phyloP scores from a whole-genome alignment of 805 yeast species.

The Jamesozyma rosinii region DNA sequence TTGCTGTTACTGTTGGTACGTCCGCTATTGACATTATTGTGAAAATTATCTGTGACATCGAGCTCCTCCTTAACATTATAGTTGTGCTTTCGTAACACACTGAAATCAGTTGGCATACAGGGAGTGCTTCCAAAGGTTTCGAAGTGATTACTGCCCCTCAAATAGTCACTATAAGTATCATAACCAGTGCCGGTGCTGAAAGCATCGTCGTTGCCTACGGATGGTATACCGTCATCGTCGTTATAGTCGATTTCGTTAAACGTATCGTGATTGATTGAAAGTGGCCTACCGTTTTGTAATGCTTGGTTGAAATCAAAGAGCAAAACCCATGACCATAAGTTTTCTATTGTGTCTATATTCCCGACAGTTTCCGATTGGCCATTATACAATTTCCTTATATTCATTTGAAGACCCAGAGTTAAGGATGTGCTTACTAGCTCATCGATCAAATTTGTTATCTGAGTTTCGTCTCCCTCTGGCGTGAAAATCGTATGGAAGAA shows the following conservation, averaged over 20 bases:
- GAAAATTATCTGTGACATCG: not conserved
- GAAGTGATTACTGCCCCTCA: not conserved
- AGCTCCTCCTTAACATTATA: not conserved
- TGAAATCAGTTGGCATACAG: not conserved
- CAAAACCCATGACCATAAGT: conserved; percentile 23
- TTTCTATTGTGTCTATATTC: conserved; percentile 13
- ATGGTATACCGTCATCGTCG: too few species aligned
- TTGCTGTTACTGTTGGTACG: not conserved
- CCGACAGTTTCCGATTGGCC: conserved; percentile 16
- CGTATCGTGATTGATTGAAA: conserved; percentile 5
- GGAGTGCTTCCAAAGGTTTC: not conserved
- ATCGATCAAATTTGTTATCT: conserved; percentile 10
- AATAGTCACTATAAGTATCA: not conserved
- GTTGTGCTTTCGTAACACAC: not conserved
- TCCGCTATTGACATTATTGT: not conserved
- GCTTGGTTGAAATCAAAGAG: conserved; percentile 20
- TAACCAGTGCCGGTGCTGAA: not conserved
- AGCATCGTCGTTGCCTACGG: not conserved
- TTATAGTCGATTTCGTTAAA: conserved; percentile 7
- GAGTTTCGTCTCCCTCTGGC: conserved; percentile 23
- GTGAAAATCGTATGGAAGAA: conserved; percentile 1
- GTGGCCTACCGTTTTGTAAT: conserved; percentile 20
- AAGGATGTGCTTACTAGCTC: conserved; percentile 13
- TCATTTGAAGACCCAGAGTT: conserved; percentile 19
- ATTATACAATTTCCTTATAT: conserved; percentile 12